Base-by-base conservation (phyloP, 2,329 filamentous ascomycete species). In the Eutypella sp. region DNA sequence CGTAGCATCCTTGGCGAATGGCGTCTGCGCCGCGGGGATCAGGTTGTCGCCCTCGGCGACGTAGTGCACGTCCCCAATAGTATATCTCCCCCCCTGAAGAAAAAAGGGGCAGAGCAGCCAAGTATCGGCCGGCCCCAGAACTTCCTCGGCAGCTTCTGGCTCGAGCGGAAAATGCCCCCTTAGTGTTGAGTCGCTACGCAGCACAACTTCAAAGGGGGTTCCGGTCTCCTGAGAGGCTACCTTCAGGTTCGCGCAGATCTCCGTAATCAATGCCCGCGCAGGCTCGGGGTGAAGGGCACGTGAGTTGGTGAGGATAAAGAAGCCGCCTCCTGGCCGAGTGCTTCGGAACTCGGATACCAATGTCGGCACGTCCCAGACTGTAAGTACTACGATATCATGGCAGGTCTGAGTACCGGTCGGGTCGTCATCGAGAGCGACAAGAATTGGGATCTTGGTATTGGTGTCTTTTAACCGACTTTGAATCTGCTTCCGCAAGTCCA, bases 351-450 rank as follows among this genome's bases (percentile, higher is more conserved):
- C 74, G 7, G 57, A 50, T 3, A 59, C 60, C 2, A 80, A 64
- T 0, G 67, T 71, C 1, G 61, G 51, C 5, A 68, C 51, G 47
- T 75, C 71, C 76, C 76, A 81, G 5, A 74, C 71, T 1, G 75
- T 77, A 18, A 82, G 65, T 2, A 81, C 75, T 41, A 67, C 61
- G 48, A 82, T 73, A 51, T 75, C 70, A 57, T 81, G 75, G 58
- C 77, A 80, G n/a, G 78, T 81, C 55, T 81, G 78, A 0, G 77
- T 81, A n/a, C 77, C 76, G 0, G 78, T 81, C 25, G 77, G 76
- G 45, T 81, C 76, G 47, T 81, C 77, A 44, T 80, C 76, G 5
- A 75, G 64, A 1, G 65, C 65, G 4, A 75, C 63, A 6, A 71
- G 60, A 8, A 63, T 56, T 11, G 65, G 63, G 4, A 60, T 25